phyloP scores from a whole-genome alignment of 2,329 filamentous ascomycete species.

The Plenodomus tracheiphilus region DNA sequence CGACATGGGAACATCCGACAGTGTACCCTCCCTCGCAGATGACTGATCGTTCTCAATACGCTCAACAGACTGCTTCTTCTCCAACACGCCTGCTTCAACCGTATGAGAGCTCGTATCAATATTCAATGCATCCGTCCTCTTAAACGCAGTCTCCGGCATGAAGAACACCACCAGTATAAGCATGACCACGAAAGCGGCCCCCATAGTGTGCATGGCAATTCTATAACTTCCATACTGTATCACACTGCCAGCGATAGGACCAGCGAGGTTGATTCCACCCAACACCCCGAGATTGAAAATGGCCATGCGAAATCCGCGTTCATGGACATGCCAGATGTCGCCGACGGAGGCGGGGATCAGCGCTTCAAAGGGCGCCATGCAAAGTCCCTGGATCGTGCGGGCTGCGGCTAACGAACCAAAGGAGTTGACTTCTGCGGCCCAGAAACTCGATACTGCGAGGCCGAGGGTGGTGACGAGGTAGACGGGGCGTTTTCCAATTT shows the following conservation, averaged over 20 bases:
- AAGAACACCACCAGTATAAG: conserved; percentile 27
- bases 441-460: conserved; percentile 23
- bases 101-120: conserved; percentile 21
- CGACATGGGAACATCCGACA: conserved; percentile 7
- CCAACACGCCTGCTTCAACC: conserved; percentile 7
- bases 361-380: conserved; percentile 31
- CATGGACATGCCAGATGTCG: conserved; percentile 30
- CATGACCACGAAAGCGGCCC: conserved; percentile 24
- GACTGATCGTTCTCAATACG: conserved; percentile 7
- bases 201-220: conserved; percentile 27
- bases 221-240: conserved; percentile 25
- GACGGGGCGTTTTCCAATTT: conserved; percentile 24
- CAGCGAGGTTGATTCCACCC: conserved; percentile 29
- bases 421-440: conserved; percentile 26
- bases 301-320: conserved; percentile 26
- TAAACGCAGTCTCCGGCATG: conserved; percentile 28
- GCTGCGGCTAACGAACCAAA: conserved; percentile 24
- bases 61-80: conserved; percentile 15
- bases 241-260: conserved; percentile 26
- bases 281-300: conserved; percentile 31
- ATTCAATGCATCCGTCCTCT: conserved; percentile 14
- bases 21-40: not conserved
- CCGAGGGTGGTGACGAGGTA: conserved; percentile 25
- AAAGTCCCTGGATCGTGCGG: conserved; percentile 24
- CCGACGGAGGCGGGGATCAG: conserved; percentile 28